A percentile compares a stretch with the other conserved stretches of the same genome.
Evolutionary conservation across 2,329 filamentous ascomycete species (phyloP).

Genomic region (Colletotrichum sp.): DNA sequence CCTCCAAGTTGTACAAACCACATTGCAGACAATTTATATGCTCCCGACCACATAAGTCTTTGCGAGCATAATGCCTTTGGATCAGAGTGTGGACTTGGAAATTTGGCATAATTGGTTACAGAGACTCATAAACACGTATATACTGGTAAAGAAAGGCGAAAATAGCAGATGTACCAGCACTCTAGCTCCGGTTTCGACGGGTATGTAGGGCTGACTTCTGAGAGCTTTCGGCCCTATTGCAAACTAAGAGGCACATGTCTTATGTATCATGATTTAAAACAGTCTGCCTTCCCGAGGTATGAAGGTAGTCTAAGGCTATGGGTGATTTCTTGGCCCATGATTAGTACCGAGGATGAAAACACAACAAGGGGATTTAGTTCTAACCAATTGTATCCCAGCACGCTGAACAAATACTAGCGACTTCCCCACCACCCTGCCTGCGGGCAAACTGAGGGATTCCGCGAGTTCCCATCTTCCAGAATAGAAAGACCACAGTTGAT

Average conservation of each 20-base stretch:
- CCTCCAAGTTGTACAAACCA: too few relatives aligned
- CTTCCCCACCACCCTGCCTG: not conserved
- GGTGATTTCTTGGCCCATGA: accelerated
- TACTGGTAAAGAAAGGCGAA: accelerated
- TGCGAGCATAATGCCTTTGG: not conserved
- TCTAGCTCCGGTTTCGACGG: not conserved
- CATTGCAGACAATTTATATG: not conserved
- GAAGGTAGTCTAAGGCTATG: accelerated
- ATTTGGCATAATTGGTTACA: not conserved
- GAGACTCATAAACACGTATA: not conserved
- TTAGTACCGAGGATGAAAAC: not conserved
- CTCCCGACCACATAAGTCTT: accelerated
- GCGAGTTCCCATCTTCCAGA: accelerated
- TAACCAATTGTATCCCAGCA: not conserved
- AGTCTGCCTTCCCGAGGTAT: not conserved
- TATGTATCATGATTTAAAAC: not conserved
- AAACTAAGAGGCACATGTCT: not conserved
- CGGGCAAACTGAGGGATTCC: not conserved
- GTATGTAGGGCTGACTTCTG: accelerated
- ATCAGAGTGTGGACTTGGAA: not conserved
- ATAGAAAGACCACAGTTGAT: not conserved
- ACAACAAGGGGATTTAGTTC: not conserved
- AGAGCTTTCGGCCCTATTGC: not conserved
- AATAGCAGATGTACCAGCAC: not conserved
- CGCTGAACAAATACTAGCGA: accelerated